Evolutionary conservation across 2,329 filamentous ascomycete species (phyloP), one percentile per base, ranked within the genome.

Genomic region (Blastomyces emzantsi): DNA sequence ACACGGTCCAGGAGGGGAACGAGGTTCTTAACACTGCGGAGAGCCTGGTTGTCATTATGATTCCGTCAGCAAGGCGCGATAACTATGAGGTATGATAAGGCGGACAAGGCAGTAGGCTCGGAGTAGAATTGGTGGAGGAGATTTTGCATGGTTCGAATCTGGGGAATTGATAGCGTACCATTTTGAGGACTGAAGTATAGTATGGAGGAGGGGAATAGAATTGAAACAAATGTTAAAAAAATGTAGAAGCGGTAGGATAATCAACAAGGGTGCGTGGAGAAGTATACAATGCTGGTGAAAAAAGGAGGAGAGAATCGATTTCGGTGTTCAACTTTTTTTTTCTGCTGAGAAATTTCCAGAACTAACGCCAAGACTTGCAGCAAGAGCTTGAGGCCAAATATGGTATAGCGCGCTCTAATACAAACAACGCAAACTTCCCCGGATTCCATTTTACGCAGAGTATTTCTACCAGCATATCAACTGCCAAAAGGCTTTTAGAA

Each of bases 1-100:
- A 99, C 92, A 73, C 94, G 93, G 87, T 99, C 94, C 80, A 99
- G 88, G 71, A 99, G 92, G 67, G 94, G 94, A 65, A 88, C 90
- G 73, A 99, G 92, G 74, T 88, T 87, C 81, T 93, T 94, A 86
- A 99, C 92, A 77, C 90, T 95, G 79, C 93, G 94, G 82, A 97
- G 86, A 69, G 92, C 85, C 67, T 67, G 54, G n/a, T 62, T 30
- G 49, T 19, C 11, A 43, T 25, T 60, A 36, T 65, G 41, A 63
- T 63, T 60, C 52, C 62, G 25, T 60, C 62, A 63, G 62, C 28
- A 33, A 41, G n/a, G 22, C 7, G 15, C 11, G 33, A 51, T 54
- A 47, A 61, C 36, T 65, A 62, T 43, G 55, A 58, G 56, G 58
- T 49, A 33, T 59, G 39, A 33, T 52, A 56, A 49, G 49, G 47